A percentile compares a stretch with the other conserved stretches of the same genome.
These are phyloP conservation scores for Xylariales sp. DNA, from an alignment of 2,329 filamentous ascomycete genomes.

Conservation along the genomic window DNA sequence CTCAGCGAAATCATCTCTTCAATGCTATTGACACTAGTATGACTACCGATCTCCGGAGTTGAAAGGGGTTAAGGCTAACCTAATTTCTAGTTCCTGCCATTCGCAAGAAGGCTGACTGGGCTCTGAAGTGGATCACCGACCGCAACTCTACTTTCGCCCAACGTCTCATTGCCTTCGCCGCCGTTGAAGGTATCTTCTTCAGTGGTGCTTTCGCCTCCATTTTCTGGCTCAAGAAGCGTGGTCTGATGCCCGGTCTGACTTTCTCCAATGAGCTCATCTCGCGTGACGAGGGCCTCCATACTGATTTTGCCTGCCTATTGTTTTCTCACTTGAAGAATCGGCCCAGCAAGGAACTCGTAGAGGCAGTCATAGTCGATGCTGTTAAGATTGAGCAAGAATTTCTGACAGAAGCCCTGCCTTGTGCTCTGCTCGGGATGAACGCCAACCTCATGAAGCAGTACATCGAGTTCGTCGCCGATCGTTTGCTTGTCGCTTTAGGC, in stretches of 20 bases:
- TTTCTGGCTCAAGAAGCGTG: slow-evolving; percentile 99
- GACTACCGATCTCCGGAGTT: slow-evolving; percentile 45
- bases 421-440: slow-evolving; percentile 97
- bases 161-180: slow-evolving; percentile 95
- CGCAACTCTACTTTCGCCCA: slow-evolving; percentile 94
- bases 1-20: slow-evolving; percentile 93
- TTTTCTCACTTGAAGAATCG: slow-evolving; percentile 98
- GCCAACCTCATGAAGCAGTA: slow-evolving; percentile 98
- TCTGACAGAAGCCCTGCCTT: slow-evolving; percentile 93
- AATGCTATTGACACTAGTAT: slow-evolving; percentile 98
- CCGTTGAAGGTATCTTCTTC: slow-evolving; percentile 99
- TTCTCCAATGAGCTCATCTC: slow-evolving; percentile 99
- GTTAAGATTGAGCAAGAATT: slow-evolving; percentile 98
- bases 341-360: slow-evolving; percentile 81
- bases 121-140: slow-evolving; percentile 93
- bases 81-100: slow-evolving; percentile 83
- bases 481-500: slow-evolving; percentile 90
- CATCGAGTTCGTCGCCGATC: slow-evolving; percentile 99
- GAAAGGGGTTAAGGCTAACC: slow-evolving; percentile 28
- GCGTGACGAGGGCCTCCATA: slow-evolving; percentile 98
- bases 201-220: slow-evolving; percentile 98
- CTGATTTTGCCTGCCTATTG: slow-evolving; percentile 96
- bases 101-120: slow-evolving; percentile 98
- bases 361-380: slow-evolving; percentile 92
- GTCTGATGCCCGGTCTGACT: slow-evolving; percentile 96